Percentiles rank a stretch among this genome's conserved stretches.
These are phyloP conservation scores for Erigeron philadelphicus DNA, from an alignment of 140 eudicot genomes.

Conservation along the genomic window DNA sequence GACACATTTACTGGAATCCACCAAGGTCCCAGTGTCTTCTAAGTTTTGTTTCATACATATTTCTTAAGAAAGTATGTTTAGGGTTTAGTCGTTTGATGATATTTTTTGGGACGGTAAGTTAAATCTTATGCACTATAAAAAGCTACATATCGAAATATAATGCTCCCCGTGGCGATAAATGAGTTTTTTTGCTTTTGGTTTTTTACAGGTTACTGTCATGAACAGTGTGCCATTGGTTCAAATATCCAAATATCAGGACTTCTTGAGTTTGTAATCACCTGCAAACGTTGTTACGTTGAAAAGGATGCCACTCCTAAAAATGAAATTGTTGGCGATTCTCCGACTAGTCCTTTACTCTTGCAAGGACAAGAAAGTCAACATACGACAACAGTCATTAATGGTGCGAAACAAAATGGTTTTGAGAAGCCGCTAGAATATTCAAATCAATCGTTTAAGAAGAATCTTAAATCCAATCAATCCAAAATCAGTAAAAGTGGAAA, in stretches of 20 bases:
- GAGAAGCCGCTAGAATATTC: slow-evolving; percentile 31
- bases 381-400: slow-evolving; percentile 28
- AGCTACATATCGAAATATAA: not conserved
- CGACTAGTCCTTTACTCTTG: slow-evolving; percentile 68
- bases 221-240: slow-evolving; percentile 52
- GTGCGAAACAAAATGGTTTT: slow-evolving; percentile 28
- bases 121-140: not conserved
- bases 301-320: slow-evolving; percentile 27
- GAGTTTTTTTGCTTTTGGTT: not conserved
- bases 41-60: not conserved
- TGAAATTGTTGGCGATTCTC: slow-evolving; percentile 49
- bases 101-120: not conserved
- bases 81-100: not conserved
- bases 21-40: not conserved
- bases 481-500: slow-evolving; percentile 26
- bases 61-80: not conserved
- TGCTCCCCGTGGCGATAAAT: slow-evolving; percentile 5
- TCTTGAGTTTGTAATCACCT: slow-evolving; percentile 42
- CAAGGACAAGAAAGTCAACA: slow-evolving; percentile 58
- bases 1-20: not conserved
- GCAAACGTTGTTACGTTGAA: slow-evolving; percentile 50
- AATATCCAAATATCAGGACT: slow-evolving; percentile 35
- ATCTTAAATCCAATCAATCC: slow-evolving; percentile 15
- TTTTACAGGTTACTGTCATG: slow-evolving; percentile 75
- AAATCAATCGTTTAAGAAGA: slow-evolving; percentile 25